phyloP scores from a whole-genome alignment of 495 filamentous ascomycete species.

The Penicillium maclennaniae region DNA sequence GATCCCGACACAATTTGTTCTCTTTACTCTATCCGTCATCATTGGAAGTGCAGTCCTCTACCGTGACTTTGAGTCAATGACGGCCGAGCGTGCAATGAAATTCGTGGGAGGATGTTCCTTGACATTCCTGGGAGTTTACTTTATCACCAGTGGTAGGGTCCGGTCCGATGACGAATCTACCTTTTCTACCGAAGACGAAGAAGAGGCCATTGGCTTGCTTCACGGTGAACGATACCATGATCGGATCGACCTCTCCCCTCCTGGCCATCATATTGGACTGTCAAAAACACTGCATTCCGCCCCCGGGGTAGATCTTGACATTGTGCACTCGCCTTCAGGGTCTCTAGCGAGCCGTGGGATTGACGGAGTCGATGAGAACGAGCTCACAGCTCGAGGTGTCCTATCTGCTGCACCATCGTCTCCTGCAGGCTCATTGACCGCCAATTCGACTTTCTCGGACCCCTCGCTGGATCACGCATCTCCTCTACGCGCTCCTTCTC shows the following conservation, averaged over 20 bases:
- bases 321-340: conserved; percentile 25
- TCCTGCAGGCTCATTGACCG: conserved; percentile 31
- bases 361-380: conserved; percentile 33
- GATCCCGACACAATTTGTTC: conserved; percentile 93
- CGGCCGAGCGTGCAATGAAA: conserved; percentile 63
- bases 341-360: conserved; percentile 36
- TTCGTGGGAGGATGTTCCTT: conserved; percentile 85
- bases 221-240: conserved; percentile 43
- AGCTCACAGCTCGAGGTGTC: conserved; percentile 32
- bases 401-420: conserved; percentile 36
- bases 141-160: conserved; percentile 70
- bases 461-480: conserved; percentile 29
- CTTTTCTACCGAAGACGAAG: conserved; percentile 44
- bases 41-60: conserved; percentile 90
- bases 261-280: conserved; percentile 16
- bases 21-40: conserved; percentile 94
- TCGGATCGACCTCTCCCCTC: conserved; percentile 34
- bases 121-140: conserved; percentile 91
- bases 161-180: conserved; percentile 42
- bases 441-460: conserved; percentile 28
- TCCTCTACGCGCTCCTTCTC: conserved; percentile 32
- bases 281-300: conserved; percentile 16
- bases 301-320: conserved; percentile 15
- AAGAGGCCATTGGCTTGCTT: conserved; percentile 45
- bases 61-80: conserved; percentile 84